phyloP scores from a whole-genome alignment of 192 early-diverging fungal genomes.

The Obelidium mucronatum region DNA sequence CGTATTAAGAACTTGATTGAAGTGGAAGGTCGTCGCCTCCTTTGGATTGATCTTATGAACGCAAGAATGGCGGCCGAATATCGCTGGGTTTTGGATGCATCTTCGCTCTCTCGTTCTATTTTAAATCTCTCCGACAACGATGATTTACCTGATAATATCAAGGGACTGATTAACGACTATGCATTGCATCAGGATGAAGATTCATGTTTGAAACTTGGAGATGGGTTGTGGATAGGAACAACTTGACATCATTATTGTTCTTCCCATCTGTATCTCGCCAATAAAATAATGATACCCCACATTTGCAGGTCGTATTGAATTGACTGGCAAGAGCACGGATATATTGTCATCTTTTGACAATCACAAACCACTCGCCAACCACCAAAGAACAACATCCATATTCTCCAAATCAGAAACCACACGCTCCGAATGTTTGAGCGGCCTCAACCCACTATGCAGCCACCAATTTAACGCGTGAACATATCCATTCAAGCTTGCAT shows the following conservation, averaged over 20 bases:
- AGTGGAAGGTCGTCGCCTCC: neutral
- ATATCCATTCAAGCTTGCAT: neutral
- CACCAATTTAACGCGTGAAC: neutral
- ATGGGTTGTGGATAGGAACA: neutral
- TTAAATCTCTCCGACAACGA: neutral
- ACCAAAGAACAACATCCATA: neutral
- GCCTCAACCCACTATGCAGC: neutral
- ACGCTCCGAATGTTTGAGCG: neutral
- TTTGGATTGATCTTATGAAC: neutral
- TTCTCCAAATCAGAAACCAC: neutral
- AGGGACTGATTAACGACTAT: neutral
- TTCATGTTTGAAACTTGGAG: neutral
- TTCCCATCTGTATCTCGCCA: no score
- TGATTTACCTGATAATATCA: neutral
- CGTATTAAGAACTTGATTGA: neutral
- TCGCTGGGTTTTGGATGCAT: neutral
- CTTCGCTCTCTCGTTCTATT: neutral
- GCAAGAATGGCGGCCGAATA: neutral
- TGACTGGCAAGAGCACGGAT: no score
- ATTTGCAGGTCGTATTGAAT: no score
- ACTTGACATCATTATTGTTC: no score
- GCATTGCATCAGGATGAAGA: neutral
- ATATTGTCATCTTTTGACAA: no score
- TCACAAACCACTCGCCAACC: neutral
- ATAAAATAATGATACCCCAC: no score